Evolutionary conservation across 257 asterid genomes (phyloP), one percentile per base, ranked within the genome.

Genomic region (Capsicum baccatum): DNA sequence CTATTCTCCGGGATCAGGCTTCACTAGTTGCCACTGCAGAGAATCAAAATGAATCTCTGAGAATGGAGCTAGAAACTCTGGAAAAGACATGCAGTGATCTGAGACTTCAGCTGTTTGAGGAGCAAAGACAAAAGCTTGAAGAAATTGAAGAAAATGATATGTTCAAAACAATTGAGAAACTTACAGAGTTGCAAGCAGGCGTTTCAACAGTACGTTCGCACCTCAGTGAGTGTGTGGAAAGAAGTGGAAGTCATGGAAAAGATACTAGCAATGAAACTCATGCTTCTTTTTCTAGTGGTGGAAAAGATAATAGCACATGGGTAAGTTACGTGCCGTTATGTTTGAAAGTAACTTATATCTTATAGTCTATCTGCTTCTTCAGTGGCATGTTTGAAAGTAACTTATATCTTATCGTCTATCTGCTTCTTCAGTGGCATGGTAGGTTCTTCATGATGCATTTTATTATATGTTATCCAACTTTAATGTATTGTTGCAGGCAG

Each of bases 401-500:
- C 78, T 63, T 76, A 14, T 55, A 82, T 39, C 14, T 60, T 83
- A 83, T 21, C 44, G 58, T 66, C 82, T 21, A 17, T 76, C 85
- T 70, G 15, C 55, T 73, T 82, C 69, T 74, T 48, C 21, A 67
- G 74, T 68, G 73, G 82, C 54, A 42, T 59, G 60, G 66, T 79
- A 57, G 50, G 35, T 67, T 52, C 74, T 74, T 57, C n/a, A 74
- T 85, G 85, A 55, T 68, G 62, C 44, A 17, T 82, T 67, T 37
- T 71, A 37, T 73, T 79, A 50, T 79, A 26, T 33, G 52, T 83
- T 68, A 83, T 83, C 39, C 52, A n/a, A 60, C 66, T 83, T 48
- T 83, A 55, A 52, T 4, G 55, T 87, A 74, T 90, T 91, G 91
- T 86, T 90, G 94, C 99, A 94, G 99, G 84, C 92, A 91, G 92